Evolutionary conservation across 1,284 basidiomycete genomes (phyloP).

Genomic region (Pterula multifida): DNA sequence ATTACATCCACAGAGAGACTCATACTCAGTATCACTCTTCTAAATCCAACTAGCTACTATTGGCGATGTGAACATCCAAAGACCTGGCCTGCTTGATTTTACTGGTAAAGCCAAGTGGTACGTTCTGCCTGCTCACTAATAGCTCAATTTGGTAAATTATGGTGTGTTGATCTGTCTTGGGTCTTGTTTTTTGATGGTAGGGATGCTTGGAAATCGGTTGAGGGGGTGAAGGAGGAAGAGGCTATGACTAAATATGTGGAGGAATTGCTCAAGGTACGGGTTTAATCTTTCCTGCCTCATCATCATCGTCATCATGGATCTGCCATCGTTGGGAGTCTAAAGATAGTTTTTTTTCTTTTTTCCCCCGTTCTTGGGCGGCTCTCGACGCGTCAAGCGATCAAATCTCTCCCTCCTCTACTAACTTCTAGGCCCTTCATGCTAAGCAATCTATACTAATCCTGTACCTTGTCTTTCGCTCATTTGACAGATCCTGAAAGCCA

Average conservation of each 20-base stretch:
- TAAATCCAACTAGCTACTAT: slow-evolving; percentile 41
- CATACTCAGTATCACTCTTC: slow-evolving; percentile 6
- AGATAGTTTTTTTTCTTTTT: too few species aligned
- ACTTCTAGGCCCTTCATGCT: too few species aligned
- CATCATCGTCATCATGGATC: too few species aligned
- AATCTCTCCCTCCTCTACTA: too few species aligned
- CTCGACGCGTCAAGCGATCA: too few species aligned
- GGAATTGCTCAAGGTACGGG: slow-evolving; percentile 53
- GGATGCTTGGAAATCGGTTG: slow-evolving; percentile 79
- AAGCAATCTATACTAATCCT: too few species aligned
- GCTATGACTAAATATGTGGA: slow-evolving; percentile 65
- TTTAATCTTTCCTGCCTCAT: slow-evolving; percentile 1
- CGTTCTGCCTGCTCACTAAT: too few species aligned
- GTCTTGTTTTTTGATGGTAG: slow-evolving; percentile 23
- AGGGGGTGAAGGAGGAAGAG: slow-evolving; percentile 63
- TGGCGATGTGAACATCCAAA: slow-evolving; percentile 55
- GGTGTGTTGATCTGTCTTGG: slow-evolving; percentile 6
- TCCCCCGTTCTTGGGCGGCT: too few species aligned
- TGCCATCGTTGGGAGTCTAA: too few species aligned
- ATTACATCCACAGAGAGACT: too few species aligned
- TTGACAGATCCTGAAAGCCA: neutral
- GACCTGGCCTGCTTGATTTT: slow-evolving; percentile 71
- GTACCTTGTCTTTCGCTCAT: too few species aligned
- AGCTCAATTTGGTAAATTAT: neutral
- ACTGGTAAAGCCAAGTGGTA: slow-evolving; percentile 79